Percentiles rank a stretch among this genome's conserved stretches.
These are phyloP conservation scores for Quercus gilva DNA, from an alignment of 306 rosid genomes.

Conservation along the genomic window DNA sequence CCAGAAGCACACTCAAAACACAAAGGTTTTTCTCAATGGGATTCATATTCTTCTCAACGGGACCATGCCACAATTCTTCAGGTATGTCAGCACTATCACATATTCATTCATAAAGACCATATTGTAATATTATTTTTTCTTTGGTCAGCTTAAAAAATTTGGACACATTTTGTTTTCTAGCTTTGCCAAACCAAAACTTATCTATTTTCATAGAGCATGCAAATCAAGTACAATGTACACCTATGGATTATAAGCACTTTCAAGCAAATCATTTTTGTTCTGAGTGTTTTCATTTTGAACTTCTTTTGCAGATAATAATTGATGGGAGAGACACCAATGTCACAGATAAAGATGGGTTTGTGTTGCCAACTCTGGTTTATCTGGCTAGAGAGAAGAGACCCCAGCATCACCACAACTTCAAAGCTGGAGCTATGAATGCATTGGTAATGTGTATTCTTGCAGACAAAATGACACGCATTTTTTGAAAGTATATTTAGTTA, in stretches of 20 bases:
- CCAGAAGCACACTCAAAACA: constrained; percentile 41
- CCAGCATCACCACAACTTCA: constrained; percentile 62
- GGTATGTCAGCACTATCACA: constrained; percentile 29
- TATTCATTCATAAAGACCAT: background rate
- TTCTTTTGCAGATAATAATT: constrained; percentile 49
- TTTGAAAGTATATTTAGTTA: background rate
- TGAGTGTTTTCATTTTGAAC: background rate
- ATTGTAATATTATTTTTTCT: too few relatives aligned
- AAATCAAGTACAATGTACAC: background rate
- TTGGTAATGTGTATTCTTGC: constrained; percentile 40
- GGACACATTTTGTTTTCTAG: background rate
- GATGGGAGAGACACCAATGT: constrained; percentile 52
- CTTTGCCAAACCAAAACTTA: background rate
- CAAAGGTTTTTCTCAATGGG: constrained; percentile 64
- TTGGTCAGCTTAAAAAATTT: too few relatives aligned
- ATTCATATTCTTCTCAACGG: constrained; percentile 50
- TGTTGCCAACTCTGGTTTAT: constrained; percentile 69
- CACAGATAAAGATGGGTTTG: constrained; percentile 48
- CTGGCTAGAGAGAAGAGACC: constrained; percentile 88
- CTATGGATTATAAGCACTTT: too few relatives aligned
- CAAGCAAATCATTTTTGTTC: background rate
- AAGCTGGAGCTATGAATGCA: constrained; percentile 94
- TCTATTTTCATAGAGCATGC: background rate
- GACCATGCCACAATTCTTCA: constrained; percentile 73
- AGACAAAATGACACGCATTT: background rate